Base-by-base conservation (phyloP, 352 stramenopile genomes). In the Phytopythium delawarense region DNA sequence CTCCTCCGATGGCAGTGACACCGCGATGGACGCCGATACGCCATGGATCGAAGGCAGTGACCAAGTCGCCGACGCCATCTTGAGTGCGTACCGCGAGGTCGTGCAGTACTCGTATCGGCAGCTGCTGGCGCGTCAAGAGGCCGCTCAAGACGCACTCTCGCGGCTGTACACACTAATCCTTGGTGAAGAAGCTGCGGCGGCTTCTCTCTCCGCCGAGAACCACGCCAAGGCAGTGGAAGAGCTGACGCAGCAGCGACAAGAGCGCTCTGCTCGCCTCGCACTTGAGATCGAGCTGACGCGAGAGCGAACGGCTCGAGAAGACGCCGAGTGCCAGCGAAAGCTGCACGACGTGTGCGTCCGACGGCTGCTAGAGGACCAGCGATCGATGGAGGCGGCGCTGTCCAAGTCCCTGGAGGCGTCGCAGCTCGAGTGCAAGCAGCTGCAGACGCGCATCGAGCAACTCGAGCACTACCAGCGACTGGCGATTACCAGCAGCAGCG, bases 21-120 rank as follows among this genome's bases (percentile, higher is more conserved):
- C 54, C 57, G 62, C 62, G 46, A 57, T 59, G 23, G 60, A 67
- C 52, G 52, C 44, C 7, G 63, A 64, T 0, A 68, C 63, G 6
- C 54, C 64, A 46, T 64, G 71, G n/a, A 63, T 66, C 20, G 65
- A 52, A 3, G 70, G 80, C 46, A 76, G 70, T 9, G 74, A 89
- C 11, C 69, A 66, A 5, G 74, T 78, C 21, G 84, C 88, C 48
- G 81, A 89, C 49, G 76, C 80, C 7, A 77, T 77, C 7, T 61
- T 88, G 28, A 72, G 78, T 16, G 73, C 76, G 4, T 80, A 91
- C 28, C 81, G 79, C 25, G 81, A 87, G 52, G 83, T 86, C 56
- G 84, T 82, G 67, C 68, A 65, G 13, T 74, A 71, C 15, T 67
- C 79, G 7, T 58, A 80, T 39, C 20, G 71, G 39, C 66, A 75